Base-by-base conservation (phyloP, 345 rosid species). In the Boechera stricta region DNA sequence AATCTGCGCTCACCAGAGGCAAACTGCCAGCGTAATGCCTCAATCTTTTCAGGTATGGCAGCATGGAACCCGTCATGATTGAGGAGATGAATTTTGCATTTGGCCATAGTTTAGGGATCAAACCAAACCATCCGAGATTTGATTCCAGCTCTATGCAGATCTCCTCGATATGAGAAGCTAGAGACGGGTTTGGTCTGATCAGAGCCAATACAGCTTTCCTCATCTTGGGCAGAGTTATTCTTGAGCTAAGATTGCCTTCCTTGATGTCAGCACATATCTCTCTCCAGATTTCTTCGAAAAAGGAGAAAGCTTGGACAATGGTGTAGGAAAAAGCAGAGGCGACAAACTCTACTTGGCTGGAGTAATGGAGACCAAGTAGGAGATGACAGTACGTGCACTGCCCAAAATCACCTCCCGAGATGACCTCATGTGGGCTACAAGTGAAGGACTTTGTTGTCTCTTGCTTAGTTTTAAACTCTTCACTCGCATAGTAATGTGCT, bases 61-160 rank as follows among this genome's bases (percentile, higher is more conserved):
- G 85, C 98, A 94, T 94, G 2, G 97, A 89, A 4, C 98, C 98
- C 0, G 98, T 94, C 98, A 94, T 89, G 78, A 94, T 94, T 0
- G 98, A 92, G 72, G 91, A 92, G 4, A 94, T 82, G 64, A 90
- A 92, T 80, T 92, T 94, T 7, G 92, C 95, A 65, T 86, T 89
- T 11, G 98, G 97, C 98, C 98, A 94, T 16, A 94, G 79, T 76
- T 80, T 83, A 0, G 90, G 86, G 33, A 94, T 60, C 76, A 90
- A 55, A 24, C 89, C 85, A 36, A 9, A 69, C 97, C 97, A 94
- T 12, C 88, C 87, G 9, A 53, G 21, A 35, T 65, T 42, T 28
- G 12, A 59, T 64, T 84, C 86, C 12, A 85, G 78, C 52, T 85
- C 87, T 74, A 62, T 31, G 80, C 95, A 92, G 24, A 29, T 78